A percentile compares a stretch with the other conserved stretches of the same genome.
These are phyloP conservation scores for Eragrostis tef DNA, from an alignment of 202 grass and related monocot species.

Conservation along the genomic window DNA sequence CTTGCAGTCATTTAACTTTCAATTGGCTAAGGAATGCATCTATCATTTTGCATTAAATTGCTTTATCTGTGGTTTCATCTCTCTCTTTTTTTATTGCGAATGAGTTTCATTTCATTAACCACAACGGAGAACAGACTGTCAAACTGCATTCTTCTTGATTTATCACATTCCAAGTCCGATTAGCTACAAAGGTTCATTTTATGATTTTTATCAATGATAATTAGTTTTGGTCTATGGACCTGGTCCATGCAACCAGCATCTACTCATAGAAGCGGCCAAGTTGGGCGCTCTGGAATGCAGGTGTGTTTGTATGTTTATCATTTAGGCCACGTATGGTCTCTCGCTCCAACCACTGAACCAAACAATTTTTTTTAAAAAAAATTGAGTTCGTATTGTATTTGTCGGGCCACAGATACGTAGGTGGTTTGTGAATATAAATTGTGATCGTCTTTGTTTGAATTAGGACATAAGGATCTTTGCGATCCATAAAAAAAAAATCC, in stretches of 20 bases:
- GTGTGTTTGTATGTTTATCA: not conserved
- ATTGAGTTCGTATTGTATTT: not conserved
- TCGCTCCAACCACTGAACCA: not conserved
- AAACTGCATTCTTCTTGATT: not conserved
- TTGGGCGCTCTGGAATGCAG: not conserved
- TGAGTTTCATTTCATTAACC: not conserved
- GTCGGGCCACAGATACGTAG: not conserved
- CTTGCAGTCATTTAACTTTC: not conserved
- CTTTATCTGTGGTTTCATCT: not conserved
- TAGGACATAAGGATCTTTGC: not conserved
- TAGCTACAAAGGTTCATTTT: not conserved
- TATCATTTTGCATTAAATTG: not conserved
- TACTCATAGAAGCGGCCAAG: not conserved
- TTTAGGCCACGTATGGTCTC: not conserved
- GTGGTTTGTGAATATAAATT: not conserved
- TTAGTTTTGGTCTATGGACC: slow-evolving; percentile 18
- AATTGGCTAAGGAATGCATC: too few relatives aligned
- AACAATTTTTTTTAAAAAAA: not conserved
- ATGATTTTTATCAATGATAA: not conserved
- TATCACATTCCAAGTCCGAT: not conserved
- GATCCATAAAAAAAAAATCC: not conserved
- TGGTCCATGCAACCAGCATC: not conserved
- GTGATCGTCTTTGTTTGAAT: not conserved
- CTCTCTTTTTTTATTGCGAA: too few relatives aligned
- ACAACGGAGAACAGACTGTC: not conserved